These are phyloP conservation scores for Candida wancherniae DNA, from an alignment of 805 yeast genomes.

Conservation along the genomic window DNA sequence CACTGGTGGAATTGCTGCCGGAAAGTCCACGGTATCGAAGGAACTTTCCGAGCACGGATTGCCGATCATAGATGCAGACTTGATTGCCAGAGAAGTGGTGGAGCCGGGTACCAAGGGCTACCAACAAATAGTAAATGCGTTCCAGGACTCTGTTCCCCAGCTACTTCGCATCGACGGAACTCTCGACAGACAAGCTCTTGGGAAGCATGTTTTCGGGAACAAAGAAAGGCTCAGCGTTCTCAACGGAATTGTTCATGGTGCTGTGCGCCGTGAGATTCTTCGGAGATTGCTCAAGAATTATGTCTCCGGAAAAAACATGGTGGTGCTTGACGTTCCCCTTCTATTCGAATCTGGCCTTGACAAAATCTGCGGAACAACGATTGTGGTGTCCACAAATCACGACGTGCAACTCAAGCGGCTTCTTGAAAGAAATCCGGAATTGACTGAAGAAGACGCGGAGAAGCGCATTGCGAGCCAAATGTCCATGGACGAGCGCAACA, in stretches of 20 bases:
- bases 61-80: constrained; percentile 82
- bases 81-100: constrained; percentile 81
- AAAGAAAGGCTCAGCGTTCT: constrained; percentile 52
- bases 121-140: constrained; percentile 56
- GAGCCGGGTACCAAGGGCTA: constrained; percentile 75
- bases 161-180: constrained; percentile 38
- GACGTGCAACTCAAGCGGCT: constrained; percentile 62
- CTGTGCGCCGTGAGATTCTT: constrained; percentile 64
- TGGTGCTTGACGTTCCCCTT: constrained; percentile 84
- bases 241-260: constrained; percentile 84
- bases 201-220: constrained; percentile 72
- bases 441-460: constrained; percentile 60
- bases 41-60: constrained; percentile 48
- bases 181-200: constrained; percentile 71
- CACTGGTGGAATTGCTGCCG: constrained; percentile 98
- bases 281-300: constrained; percentile 54
- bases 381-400: constrained; percentile 62
- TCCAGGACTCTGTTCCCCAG: constrained; percentile 50
- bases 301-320: constrained; percentile 51
- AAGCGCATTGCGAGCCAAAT: constrained; percentile 76
- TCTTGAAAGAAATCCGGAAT: constrained; percentile 58
- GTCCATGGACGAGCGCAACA: constrained; percentile 52
- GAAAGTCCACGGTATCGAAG: constrained; percentile 84
- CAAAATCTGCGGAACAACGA: constrained; percentile 60
- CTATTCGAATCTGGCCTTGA: constrained; percentile 78